phyloP scores from a whole-genome alignment of 768 basidiomycete genomes.

The Collybiopsis luxurians region DNA sequence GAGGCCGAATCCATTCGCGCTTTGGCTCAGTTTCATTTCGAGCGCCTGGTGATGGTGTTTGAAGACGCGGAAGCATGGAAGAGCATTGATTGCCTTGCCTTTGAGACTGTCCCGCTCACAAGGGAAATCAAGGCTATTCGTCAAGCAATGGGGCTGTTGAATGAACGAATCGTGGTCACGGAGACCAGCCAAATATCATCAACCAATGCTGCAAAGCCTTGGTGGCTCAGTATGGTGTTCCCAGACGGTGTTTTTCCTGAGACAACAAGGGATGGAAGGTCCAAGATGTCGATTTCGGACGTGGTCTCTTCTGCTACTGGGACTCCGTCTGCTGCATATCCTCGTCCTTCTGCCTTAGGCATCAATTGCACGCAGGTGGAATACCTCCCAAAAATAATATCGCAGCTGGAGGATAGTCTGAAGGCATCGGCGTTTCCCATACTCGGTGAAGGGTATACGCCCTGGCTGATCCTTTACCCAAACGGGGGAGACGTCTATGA shows the following conservation, averaged over 20 bases:
- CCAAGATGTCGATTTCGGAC: slow-evolving; percentile 29
- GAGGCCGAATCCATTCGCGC: slow-evolving; percentile 45
- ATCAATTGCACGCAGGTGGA: slow-evolving; percentile 68
- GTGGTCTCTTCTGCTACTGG: slow-evolving; percentile 42
- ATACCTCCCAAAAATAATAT: slow-evolving; percentile 38
- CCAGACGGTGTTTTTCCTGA: slow-evolving; percentile 50
- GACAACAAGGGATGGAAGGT: slow-evolving; percentile 17
- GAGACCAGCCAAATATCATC: neutral
- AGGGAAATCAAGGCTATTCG: slow-evolving; percentile 67
- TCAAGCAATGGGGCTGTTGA: slow-evolving; percentile 48
- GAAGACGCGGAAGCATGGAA: slow-evolving; percentile 49
- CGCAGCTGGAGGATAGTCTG: neutral
- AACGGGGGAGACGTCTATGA: slow-evolving; percentile 65
- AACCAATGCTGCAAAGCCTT: slow-evolving; percentile 46
- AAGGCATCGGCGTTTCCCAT: slow-evolving; percentile 12
- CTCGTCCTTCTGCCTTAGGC: slow-evolving; percentile 55
- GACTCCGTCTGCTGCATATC: slow-evolving; percentile 13
- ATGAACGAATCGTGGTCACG: slow-evolving; percentile 12
- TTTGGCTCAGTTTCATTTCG: slow-evolving; percentile 60
- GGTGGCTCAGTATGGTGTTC: slow-evolving; percentile 75
- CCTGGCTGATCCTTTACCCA: slow-evolving; percentile 69
- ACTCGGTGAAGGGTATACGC: slow-evolving; percentile 19
- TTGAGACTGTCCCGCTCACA: slow-evolving; percentile 74
- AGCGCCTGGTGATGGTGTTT: slow-evolving; percentile 55
- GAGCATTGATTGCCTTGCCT: slow-evolving; percentile 60